phyloP scores from a whole-genome alignment of 164 flowering plant species.

The Annona cherimola region DNA sequence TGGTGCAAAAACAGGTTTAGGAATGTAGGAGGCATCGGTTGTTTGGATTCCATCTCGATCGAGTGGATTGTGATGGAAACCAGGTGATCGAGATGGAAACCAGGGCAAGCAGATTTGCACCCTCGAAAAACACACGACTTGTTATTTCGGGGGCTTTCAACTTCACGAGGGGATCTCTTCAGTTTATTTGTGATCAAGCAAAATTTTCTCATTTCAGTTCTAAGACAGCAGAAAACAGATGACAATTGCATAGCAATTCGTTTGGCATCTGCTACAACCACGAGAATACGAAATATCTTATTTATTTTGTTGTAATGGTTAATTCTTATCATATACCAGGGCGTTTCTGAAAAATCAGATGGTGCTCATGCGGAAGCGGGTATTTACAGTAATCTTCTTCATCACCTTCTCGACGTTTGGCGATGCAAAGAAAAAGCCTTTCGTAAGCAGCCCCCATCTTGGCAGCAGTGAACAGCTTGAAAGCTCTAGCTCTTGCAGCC shows the following conservation, averaged over 20 bases:
- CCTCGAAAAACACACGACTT: background rate
- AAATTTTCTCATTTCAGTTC: background rate
- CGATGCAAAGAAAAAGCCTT: conserved; percentile 67
- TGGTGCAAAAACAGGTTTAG: too few relatives aligned
- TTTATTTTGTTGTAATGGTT: too few relatives aligned
- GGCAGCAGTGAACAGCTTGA: conserved; percentile 61
- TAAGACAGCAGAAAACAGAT: background rate
- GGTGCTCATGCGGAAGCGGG: background rate
- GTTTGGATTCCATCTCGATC: too few relatives aligned
- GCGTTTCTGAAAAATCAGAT: background rate
- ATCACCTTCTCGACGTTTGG: conserved; percentile 17
- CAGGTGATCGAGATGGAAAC: too few relatives aligned
- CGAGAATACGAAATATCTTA: background rate
- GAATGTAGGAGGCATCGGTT: too few relatives aligned
- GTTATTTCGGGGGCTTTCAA: background rate
- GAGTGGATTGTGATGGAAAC: too few relatives aligned
- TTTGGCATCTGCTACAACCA: background rate
- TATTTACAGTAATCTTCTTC: conserved; percentile 15
- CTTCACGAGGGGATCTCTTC: background rate
- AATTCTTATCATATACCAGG: background rate
- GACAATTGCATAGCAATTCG: background rate
- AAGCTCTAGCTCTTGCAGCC: conserved; percentile 42
- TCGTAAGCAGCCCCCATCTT: conserved; percentile 76
- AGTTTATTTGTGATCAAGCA: background rate
- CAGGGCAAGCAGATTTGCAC: too few relatives aligned